Conservation (phyloP, 805 yeast species). For the Sugiyamaella mastotermitis region DNA sequence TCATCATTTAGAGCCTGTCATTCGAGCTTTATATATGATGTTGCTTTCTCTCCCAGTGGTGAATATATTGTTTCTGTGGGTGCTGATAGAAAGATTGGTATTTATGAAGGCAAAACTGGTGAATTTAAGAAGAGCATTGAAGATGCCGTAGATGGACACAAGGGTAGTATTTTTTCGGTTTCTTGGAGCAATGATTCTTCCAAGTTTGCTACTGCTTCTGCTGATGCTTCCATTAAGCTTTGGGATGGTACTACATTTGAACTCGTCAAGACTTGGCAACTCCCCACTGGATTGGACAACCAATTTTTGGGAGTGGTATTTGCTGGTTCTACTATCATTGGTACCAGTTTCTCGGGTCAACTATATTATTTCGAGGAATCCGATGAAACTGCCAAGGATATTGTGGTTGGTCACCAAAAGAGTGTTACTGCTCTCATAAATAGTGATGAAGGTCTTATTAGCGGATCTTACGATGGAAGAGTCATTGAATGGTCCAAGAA, state of each 20-base stretch:
- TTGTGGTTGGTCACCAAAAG: constrained; percentile 74
- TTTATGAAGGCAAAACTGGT: constrained; percentile 87
- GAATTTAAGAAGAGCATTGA: constrained; percentile 48
- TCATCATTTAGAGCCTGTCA: constrained; percentile 69
- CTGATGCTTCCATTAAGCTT: constrained; percentile 68
- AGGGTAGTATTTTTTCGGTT: constrained; percentile 76
- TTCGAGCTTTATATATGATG: constrained; percentile 72
- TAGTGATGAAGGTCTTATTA: constrained; percentile 32
- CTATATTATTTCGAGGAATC: constrained; percentile 50
- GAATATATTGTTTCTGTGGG: constrained; percentile 72
- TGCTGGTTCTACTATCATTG: constrained; percentile 53
- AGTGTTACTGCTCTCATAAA: constrained; percentile 58
- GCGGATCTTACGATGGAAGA: constrained; percentile 83
- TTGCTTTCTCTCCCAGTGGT: constrained; percentile 78
- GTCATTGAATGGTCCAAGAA: constrained; percentile 67
- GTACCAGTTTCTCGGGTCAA: constrained; percentile 68
- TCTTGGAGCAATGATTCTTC: constrained; percentile 57
- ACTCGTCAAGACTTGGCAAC: constrained; percentile 44
- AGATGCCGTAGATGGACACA: constrained; percentile 39
- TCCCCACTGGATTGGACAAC: constrained; percentile 43
- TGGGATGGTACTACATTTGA: constrained; percentile 46
- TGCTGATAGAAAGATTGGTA: constrained; percentile 66
- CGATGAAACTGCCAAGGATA: constrained; percentile 30
- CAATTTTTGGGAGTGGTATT: constrained; percentile 80
- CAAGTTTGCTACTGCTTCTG: constrained; percentile 71